Percentiles rank a stretch among this genome's conserved stretches.
Evolutionary conservation across 331 rosid species (phyloP).

Genomic region (Acacia pycnantha): DNA sequence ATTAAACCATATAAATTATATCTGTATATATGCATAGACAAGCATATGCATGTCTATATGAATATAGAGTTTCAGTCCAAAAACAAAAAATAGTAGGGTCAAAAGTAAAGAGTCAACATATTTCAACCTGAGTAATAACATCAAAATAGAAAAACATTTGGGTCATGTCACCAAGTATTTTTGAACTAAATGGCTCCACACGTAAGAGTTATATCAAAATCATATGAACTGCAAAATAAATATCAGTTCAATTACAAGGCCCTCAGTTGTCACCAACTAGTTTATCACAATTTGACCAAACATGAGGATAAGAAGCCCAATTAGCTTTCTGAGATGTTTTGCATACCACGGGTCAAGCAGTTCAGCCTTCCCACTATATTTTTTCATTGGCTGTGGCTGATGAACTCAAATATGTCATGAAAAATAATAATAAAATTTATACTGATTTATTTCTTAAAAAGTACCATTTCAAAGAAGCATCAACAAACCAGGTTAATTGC

Average conservation of each 20-base stretch:
- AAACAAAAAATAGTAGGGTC: not conserved
- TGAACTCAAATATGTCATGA: slow-evolving; percentile 22
- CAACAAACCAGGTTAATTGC: not conserved
- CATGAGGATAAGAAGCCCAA: not conserved
- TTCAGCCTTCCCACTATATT: not conserved
- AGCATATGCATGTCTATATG: not conserved
- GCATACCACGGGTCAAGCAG: not conserved
- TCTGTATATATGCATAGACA: not conserved
- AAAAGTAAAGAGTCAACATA: not conserved
- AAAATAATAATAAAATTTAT: slow-evolving; percentile 13
- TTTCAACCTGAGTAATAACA: not conserved
- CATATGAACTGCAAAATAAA: not conserved
- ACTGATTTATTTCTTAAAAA: not conserved
- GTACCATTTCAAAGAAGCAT: not conserved
- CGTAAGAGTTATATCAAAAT: not conserved
- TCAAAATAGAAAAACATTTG: not conserved
- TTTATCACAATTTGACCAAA: not conserved
- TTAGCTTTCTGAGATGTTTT: not conserved
- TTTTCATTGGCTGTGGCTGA: not conserved
- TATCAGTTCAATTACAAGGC: not conserved
- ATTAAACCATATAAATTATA: not conserved
- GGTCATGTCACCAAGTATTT: not conserved
- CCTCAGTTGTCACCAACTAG: not conserved
- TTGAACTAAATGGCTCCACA: not conserved
- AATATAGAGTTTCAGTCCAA: not conserved